Base-by-base conservation (phyloP, 2,329 filamentous ascomycete genomes). In the Ambrosiella cleistominuta region DNA sequence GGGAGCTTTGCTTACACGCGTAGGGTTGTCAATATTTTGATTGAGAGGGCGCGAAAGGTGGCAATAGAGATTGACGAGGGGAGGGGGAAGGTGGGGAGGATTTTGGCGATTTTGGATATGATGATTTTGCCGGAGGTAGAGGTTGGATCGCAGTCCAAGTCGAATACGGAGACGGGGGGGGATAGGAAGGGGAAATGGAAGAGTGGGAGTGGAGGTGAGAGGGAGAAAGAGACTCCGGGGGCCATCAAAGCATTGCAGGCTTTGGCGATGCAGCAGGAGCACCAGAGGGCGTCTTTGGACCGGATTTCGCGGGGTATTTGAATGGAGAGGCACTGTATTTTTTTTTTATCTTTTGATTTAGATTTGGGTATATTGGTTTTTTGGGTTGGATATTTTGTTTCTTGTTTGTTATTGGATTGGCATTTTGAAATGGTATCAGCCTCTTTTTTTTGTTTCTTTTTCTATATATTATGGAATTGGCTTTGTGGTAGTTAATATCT, bases 1-100 rank as follows among this genome's bases (percentile, higher is more conserved):
- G 89, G 89, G 42, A 95, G 85, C 67, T 96, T 98, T 67, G 82
- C 83, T 57, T 96, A 97, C 68, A 91, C 86, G 13, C 76, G 81
- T 60, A 74, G 78, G 55, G 86, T 88, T 1, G 69, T 90, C 8
- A 66, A 68, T 12, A 77, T 83, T 39, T 71, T 91, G 62, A 77
- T 82, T 50, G 76, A 76, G 61, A 77, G 83, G 60, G 85, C 86
- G 17, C 72, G 78, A 58, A 74, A 71, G 62, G 70, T 86, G 66
- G 78, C 85, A 13, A 75, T 82, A 47, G 78, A 79, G 42, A 74
- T 89, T 50, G 85, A 88, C 64, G 72, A 74, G 11, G 80, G 77
- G 12, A 70, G 70, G n/a, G 77, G 78, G 2, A 75, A 75, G 66
- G 77, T 76, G 19, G 69, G 68, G 42, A 77, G 78, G 17, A 75